Evolutionary conservation across 192 early-diverging fungal genomes (phyloP).

Genomic region (Chytriomyces sp.): DNA sequence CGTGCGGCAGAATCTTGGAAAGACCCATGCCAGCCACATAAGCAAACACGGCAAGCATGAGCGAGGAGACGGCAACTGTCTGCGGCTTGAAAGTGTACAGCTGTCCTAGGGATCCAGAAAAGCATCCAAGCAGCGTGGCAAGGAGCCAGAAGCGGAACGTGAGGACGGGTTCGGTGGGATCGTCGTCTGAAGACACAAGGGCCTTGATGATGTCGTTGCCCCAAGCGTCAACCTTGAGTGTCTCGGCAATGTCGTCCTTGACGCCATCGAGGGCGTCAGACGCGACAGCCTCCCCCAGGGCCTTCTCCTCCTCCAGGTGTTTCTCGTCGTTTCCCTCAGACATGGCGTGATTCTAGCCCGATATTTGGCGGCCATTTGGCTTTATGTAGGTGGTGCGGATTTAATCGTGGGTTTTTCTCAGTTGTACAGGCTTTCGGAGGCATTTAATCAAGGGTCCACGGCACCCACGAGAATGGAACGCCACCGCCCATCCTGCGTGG

Average conservation of each 20-base stretch:
- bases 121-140: slow-evolving; percentile 45
- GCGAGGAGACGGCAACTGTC: neutral
- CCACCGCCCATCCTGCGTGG: too few relatives aligned
- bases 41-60: neutral
- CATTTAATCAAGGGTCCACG: too few relatives aligned
- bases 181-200: neutral
- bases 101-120: slow-evolving; percentile 3
- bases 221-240: neutral
- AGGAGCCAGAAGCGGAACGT: slow-evolving; percentile 57
- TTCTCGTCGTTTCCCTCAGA: too few relatives aligned
- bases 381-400: too few relatives aligned
- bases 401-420: too few relatives aligned
- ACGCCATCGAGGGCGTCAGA: neutral
- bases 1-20: neutral
- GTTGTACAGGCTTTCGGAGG: too few relatives aligned
- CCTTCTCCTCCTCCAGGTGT: neutral
- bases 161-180: slow-evolving; percentile 43
- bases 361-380: too few relatives aligned
- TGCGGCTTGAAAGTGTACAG: slow-evolving; percentile 23
- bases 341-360: too few relatives aligned
- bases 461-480: too few relatives aligned
- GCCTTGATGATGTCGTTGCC: slow-evolving; percentile 2
- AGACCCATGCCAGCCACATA: slow-evolving; percentile 9
- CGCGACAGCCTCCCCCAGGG: neutral
- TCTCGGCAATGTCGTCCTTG: neutral